These are phyloP conservation scores for Syncephalastrum sp. DNA, from an alignment of 371 early-diverging fungal genomes.

Conservation along the genomic window DNA sequence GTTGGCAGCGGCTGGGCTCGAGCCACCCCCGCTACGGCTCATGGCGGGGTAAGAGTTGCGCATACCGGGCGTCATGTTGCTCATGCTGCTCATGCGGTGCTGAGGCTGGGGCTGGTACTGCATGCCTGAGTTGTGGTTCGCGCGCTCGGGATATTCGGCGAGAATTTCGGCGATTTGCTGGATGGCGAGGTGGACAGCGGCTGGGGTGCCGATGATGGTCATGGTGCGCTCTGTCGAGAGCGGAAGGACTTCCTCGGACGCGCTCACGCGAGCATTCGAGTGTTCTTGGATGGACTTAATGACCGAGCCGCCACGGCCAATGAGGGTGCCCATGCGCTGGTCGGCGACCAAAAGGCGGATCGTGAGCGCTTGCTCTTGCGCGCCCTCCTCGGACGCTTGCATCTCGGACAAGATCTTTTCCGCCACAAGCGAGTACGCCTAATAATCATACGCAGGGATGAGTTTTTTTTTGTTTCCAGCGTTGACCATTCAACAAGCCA, in stretches of 20 bases:
- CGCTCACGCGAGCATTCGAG: constrained; percentile 82
- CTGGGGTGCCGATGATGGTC: constrained; percentile 82
- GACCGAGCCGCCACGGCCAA: constrained; percentile 86
- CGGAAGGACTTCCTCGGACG: constrained; percentile 76
- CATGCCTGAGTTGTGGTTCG: constrained; percentile 38
- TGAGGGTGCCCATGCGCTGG: constrained; percentile 83
- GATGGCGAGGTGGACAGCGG: constrained; percentile 77
- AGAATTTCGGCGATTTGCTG: constrained; percentile 72
- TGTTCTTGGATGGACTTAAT: constrained; percentile 88
- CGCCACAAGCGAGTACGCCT: constrained; percentile 74
- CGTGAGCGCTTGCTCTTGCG: constrained; percentile 42
- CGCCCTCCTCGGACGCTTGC: constrained; percentile 28
- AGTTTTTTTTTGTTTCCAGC: too few relatives aligned
- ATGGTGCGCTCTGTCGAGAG: constrained; percentile 81
- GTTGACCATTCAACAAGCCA: not conserved
- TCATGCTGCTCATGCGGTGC: constrained; percentile 8
- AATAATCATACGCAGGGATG: not conserved
- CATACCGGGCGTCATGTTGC: not conserved
- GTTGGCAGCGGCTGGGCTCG: constrained; percentile 13
- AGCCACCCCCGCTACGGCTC: constrained; percentile 4
- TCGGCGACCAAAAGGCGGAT: constrained; percentile 76
- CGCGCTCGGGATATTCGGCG: constrained; percentile 56
- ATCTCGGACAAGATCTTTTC: constrained; percentile 63
- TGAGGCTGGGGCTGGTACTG: constrained; percentile 64
- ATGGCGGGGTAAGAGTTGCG: not conserved